A percentile compares a stretch with the other conserved stretches of the same genome.
phyloP scores from a whole-genome alignment of 257 asterid species.

The Leptodermis oblonga region DNA sequence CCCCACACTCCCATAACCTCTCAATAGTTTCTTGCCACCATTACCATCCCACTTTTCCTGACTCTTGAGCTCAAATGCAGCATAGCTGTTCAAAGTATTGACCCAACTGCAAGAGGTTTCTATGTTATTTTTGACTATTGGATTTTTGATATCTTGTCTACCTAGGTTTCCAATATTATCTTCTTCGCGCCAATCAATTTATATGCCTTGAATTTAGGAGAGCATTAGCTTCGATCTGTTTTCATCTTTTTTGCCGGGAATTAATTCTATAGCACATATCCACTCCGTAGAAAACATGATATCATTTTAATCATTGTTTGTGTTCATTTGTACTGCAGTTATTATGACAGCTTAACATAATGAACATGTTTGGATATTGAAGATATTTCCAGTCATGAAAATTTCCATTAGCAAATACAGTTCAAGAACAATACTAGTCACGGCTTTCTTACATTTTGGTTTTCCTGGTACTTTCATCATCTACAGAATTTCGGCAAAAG shows the following conservation, averaged over 20 bases:
- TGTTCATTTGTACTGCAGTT: neutral
- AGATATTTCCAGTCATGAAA: neutral
- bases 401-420: neutral
- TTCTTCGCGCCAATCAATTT: slow-evolving; percentile 8
- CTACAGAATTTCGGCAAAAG: slow-evolving; percentile 60
- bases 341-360: neutral
- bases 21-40: neutral
- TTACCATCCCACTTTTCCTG: neutral
- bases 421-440: neutral
- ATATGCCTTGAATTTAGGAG: neutral
- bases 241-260: neutral
- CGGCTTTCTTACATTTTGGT: neutral
- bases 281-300: neutral
- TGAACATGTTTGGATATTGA: neutral
- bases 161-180: neutral
- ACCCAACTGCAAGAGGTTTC: neutral
- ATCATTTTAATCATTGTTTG: neutral
- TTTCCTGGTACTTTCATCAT: slow-evolving; percentile 10
- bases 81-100: neutral
- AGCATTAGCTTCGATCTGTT: slow-evolving; percentile 1
- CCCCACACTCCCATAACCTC: neutral
- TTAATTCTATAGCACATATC: neutral
- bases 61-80: neutral
- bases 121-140: neutral
- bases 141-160: neutral